Conservation (phyloP, 1,284 basidiomycete genomes). For the Cryptococcus deneoformans region DNA sequence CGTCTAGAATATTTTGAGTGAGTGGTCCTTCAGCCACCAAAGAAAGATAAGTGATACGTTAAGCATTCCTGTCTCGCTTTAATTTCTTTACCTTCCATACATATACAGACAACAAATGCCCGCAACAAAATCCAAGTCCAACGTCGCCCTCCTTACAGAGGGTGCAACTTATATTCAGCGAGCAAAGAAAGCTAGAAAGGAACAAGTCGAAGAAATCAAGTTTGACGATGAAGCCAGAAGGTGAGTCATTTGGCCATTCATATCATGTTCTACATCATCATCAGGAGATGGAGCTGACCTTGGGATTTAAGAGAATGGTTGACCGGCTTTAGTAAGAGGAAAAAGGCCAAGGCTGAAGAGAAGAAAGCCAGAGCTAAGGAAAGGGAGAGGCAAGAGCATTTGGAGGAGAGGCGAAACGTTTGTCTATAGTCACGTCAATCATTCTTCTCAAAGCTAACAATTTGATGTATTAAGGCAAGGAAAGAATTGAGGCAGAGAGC, state of each 20-base stretch:
- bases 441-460: not conserved
- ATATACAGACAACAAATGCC: not conserved
- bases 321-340: slow-evolving; percentile 50
- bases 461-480: slow-evolving; percentile 26
- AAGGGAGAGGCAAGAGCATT: slow-evolving; percentile 44
- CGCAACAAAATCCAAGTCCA: slow-evolving; percentile 18
- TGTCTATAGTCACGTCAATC: slow-evolving; percentile 1
- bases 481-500: slow-evolving; percentile 43
- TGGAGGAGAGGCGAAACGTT: slow-evolving; percentile 45
- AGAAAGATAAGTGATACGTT: too few species aligned
- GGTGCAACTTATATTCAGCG: slow-evolving; percentile 47
- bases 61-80: too few species aligned
- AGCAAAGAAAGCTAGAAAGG: slow-evolving; percentile 43
- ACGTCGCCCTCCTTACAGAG: slow-evolving; percentile 50
- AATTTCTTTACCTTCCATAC: too few species aligned
- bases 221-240: slow-evolving; percentile 49
- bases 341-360: slow-evolving; percentile 49
- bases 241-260: slow-evolving; percentile 17
- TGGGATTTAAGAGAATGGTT: slow-evolving; percentile 43
- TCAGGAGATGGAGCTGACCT: not conserved
- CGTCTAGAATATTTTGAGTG: too few species aligned
- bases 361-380: slow-evolving; percentile 44
- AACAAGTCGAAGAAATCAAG: slow-evolving; percentile 50
- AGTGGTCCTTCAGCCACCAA: too few species aligned
- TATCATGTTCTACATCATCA: not conserved